Evolutionary conservation across 2,329 filamentous ascomycete species (phyloP).

Genomic region (Xenoacremonium recifei): DNA sequence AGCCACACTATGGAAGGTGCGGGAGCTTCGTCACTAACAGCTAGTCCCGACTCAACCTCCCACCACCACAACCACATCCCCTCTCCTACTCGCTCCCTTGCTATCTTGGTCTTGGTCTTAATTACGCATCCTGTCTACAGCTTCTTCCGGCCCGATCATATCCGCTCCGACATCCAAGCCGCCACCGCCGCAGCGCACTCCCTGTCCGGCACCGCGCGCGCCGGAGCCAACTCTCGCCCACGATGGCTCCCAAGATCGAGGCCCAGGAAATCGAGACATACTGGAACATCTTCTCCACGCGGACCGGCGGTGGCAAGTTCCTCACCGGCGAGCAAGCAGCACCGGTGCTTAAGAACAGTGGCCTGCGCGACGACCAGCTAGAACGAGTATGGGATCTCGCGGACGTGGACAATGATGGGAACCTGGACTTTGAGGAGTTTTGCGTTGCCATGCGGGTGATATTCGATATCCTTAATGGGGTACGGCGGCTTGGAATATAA

Average conservation of each 20-base stretch:
- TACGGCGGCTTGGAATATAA: constrained; percentile 36
- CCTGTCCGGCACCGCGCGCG: constrained; percentile 1
- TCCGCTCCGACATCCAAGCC: no score
- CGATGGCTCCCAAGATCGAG: constrained; percentile 61
- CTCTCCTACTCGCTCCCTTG: constrained; percentile 8
- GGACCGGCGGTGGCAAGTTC: constrained; percentile 59
- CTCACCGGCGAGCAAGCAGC: constrained; percentile 61
- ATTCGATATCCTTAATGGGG: constrained; percentile 94
- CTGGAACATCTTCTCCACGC: constrained; percentile 62
- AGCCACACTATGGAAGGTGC: constrained; percentile 23
- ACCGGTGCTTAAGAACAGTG: constrained; percentile 63
- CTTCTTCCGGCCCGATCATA: not conserved
- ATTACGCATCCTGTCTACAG: constrained; percentile 6
- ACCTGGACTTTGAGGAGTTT: constrained; percentile 98
- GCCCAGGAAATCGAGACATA: constrained; percentile 63
- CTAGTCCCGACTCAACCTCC: no score
- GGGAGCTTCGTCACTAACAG: constrained; percentile 31
- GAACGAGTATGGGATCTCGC: constrained; percentile 96
- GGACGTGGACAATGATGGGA: constrained; percentile 95
- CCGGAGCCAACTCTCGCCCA: constrained; percentile 22
- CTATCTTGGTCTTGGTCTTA: no score
- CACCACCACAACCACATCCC: not conserved
- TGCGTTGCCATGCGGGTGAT: constrained; percentile 98
- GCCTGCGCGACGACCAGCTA: constrained; percentile 71
- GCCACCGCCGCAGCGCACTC: no score